These are phyloP conservation scores for Parascedosporium putredinis DNA, from an alignment of 2,329 filamentous ascomycete species.

Conservation along the genomic window DNA sequence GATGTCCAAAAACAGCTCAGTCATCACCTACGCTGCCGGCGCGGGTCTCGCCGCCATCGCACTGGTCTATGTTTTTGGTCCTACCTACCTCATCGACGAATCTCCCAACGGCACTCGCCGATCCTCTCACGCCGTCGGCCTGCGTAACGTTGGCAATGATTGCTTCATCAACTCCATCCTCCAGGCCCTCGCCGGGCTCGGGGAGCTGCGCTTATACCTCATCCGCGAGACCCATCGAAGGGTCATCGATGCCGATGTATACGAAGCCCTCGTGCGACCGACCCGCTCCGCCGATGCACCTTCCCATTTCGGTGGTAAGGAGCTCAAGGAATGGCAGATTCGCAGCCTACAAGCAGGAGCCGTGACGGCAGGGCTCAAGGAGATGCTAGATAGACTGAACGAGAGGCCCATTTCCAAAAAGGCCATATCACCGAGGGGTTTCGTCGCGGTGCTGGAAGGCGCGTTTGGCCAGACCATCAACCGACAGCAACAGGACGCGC, in stretches of 20 bases:
- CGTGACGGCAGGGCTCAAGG: slow-evolving; percentile 80
- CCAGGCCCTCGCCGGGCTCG: slow-evolving; percentile 82
- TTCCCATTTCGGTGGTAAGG: slow-evolving; percentile 16
- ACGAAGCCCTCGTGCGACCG: slow-evolving; percentile 50
- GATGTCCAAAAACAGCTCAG: slow-evolving; percentile 13
- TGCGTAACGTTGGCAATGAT: slow-evolving; percentile 87
- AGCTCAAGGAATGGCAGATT: slow-evolving; percentile 48
- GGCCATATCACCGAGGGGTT: slow-evolving; percentile 78
- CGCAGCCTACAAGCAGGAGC: slow-evolving; percentile 66
- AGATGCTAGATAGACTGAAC: slow-evolving; percentile 84
- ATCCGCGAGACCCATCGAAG: slow-evolving; percentile 85
- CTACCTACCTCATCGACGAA: slow-evolving; percentile 91
- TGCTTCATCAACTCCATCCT: slow-evolving; percentile 96
- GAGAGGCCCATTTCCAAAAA: slow-evolving; percentile 90
- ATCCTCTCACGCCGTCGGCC: slow-evolving; percentile 80
- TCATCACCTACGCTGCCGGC: slow-evolving; percentile 84
- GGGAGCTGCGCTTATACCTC: slow-evolving; percentile 80
- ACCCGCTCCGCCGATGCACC: background rate
- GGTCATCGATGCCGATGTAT: slow-evolving; percentile 68
- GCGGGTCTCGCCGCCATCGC: slow-evolving; percentile 91
- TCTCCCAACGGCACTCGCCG: slow-evolving; percentile 37
- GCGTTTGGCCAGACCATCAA: slow-evolving; percentile 88
- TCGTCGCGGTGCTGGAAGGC: slow-evolving; percentile 71
- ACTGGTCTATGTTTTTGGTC: slow-evolving; percentile 92
- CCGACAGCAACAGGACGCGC: slow-evolving; percentile 91